Conservation (phyloP, 1,139 yeast species). For the Yamadazyma taylorii region DNA sequence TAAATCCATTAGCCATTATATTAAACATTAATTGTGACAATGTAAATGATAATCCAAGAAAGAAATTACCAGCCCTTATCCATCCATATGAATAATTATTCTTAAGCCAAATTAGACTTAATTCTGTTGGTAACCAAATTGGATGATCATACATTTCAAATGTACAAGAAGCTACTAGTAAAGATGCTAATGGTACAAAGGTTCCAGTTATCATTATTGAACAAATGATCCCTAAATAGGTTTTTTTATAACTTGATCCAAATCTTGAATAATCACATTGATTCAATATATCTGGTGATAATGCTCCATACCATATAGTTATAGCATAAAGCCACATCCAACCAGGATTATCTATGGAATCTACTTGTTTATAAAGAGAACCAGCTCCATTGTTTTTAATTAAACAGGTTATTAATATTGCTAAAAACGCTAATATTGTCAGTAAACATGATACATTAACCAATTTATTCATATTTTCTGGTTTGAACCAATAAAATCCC, state of each 20-base stretch:
- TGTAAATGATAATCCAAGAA: constrained; percentile 22
- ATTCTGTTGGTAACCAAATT: constrained; percentile 38
- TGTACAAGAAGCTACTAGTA: constrained; percentile 32
- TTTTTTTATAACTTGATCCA: constrained; percentile 20
- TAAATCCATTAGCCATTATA: constrained; percentile 23
- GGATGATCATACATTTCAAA: constrained; percentile 15
- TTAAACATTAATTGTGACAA: constrained; percentile 24
- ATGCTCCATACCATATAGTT: constrained; percentile 23
- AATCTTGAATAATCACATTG: constrained; percentile 48
- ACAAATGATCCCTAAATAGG: constrained; percentile 17
- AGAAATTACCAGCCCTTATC: constrained; percentile 34
- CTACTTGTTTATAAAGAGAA: constrained; percentile 13
- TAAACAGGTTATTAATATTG: constrained; percentile 14
- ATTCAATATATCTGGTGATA: constrained; percentile 41
- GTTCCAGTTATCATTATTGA: constrained; percentile 21
- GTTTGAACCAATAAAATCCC: constrained; percentile 17
- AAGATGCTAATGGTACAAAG: constrained; percentile 22
- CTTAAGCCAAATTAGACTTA: constrained; percentile 24
- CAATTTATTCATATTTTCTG: constrained; percentile 18
- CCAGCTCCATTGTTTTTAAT: constrained; percentile 19
- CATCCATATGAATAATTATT: constrained; percentile 20
- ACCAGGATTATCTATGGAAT: constrained; percentile 11
- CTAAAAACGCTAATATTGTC: constrained; percentile 17
- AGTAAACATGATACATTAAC: constrained; percentile 17
- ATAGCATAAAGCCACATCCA: constrained; percentile 25